phyloP scores from a whole-genome alignment of 257 asterid species.

The Ligustrum vulgare region DNA sequence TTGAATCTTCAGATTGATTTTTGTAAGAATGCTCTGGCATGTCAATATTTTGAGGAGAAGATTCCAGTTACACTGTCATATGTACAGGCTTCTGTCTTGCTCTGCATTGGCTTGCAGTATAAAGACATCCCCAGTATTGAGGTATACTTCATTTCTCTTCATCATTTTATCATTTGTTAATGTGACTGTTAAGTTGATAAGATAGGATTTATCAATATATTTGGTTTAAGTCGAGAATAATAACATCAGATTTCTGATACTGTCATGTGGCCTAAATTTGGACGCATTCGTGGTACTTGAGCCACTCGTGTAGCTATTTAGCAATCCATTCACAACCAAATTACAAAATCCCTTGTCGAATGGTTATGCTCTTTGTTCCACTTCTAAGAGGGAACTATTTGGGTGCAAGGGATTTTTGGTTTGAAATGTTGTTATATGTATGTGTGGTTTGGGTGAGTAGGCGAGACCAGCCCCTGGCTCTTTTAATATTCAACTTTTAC shows the following conservation, averaged over 20 bases:
- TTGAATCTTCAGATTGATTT: conserved; percentile 50
- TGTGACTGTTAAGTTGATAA: background rate
- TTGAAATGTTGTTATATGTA: too few relatives aligned
- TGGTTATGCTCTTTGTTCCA: background rate
- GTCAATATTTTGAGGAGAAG: conserved; percentile 66
- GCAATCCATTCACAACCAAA: background rate
- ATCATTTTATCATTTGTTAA: background rate
- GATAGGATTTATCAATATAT: background rate
- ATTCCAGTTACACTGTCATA: conserved; percentile 76
- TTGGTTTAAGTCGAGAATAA: background rate
- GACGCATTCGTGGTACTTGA: background rate
- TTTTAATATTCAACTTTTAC: background rate
- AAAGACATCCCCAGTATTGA: conserved; percentile 60
- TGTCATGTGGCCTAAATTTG: background rate
- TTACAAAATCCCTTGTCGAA: background rate
- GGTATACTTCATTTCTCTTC: conserved; percentile 42
- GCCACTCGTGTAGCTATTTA: background rate
- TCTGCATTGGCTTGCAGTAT: conserved; percentile 83
- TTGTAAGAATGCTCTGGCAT: conserved; percentile 62
- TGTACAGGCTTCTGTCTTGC: conserved; percentile 85
- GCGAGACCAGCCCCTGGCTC: background rate
- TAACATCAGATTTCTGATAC: background rate
- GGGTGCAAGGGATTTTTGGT: background rate
- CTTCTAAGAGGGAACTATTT: background rate
- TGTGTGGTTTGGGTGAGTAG: background rate